These are phyloP conservation scores for Adiantum capillusveneris DNA, from an alignment of 75 land plant species.

Conservation along the genomic window DNA sequence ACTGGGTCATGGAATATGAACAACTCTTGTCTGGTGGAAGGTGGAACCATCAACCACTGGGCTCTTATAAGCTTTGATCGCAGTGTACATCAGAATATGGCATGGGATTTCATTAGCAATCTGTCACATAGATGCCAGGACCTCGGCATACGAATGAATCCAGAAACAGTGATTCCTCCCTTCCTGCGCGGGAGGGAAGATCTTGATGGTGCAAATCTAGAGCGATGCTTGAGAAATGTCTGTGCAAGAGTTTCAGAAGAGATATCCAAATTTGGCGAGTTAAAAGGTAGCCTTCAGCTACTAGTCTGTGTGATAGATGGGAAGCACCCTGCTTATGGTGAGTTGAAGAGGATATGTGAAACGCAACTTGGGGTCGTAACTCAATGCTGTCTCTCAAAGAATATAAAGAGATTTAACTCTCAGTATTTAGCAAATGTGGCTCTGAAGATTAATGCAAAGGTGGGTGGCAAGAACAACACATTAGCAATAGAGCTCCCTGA, in stretches of 20 bases:
- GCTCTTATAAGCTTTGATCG: conserved; percentile 74
- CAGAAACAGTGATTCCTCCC: conserved; percentile 27
- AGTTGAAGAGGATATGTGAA: conserved; percentile 83
- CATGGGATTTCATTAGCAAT: conserved; percentile 39
- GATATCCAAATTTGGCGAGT: too few relatives aligned
- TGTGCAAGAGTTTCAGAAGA: neutral
- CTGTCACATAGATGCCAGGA: conserved; percentile 45
- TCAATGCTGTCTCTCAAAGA: conserved; percentile 69
- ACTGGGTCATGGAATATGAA: conserved; percentile 67
- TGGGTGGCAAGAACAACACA: conserved; percentile 46
- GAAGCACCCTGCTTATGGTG: conserved; percentile 70
- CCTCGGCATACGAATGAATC: conserved; percentile 48
- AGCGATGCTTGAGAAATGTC: conserved; percentile 18
- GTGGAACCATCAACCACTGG: conserved; percentile 46
- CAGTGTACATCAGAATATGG: conserved; percentile 31
- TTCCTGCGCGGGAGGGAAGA: conserved; percentile 41
- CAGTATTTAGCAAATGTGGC: conserved; percentile 43
- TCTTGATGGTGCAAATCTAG: conserved; percentile 34
- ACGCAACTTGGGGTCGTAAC: conserved; percentile 69
- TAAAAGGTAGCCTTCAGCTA: conserved; percentile 39
- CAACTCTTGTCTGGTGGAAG: conserved; percentile 59
- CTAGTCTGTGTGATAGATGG: conserved; percentile 65
- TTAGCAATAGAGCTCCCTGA: conserved; percentile 17
- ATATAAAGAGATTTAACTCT: conserved; percentile 40
- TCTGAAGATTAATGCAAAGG: conserved; percentile 51